phyloP scores from a whole-genome alignment of 257 asterid species.

The Paraleonurus japonicus region DNA sequence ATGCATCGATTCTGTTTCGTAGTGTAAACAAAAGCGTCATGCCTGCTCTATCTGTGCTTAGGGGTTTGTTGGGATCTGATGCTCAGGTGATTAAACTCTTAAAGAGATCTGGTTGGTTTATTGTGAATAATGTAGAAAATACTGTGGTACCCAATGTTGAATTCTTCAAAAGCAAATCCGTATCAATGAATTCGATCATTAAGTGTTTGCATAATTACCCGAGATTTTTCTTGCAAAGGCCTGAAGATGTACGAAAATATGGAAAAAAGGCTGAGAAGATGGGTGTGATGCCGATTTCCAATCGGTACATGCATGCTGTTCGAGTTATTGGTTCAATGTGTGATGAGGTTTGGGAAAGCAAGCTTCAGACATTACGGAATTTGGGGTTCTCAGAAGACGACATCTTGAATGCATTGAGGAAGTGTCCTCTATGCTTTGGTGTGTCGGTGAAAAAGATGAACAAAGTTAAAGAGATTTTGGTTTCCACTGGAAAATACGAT shows the following conservation, averaged over 20 bases:
- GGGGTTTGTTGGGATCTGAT: slow-evolving; percentile 19
- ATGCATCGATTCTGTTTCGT: slow-evolving; percentile 24
- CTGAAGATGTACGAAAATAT: slow-evolving; percentile 26
- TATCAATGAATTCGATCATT: slow-evolving; percentile 17
- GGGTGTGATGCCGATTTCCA: slow-evolving; percentile 20
- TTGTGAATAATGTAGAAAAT: slow-evolving; percentile 28
- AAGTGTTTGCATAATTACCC: slow-evolving; percentile 12
- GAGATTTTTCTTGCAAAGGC: slow-evolving; percentile 33
- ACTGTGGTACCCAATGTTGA: slow-evolving; percentile 40
- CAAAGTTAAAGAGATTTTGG: slow-evolving; percentile 20
- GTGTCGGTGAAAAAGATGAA: slow-evolving; percentile 20
- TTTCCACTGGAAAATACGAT: slow-evolving; percentile 30
- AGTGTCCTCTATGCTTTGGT: slow-evolving; percentile 1
- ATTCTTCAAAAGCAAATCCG: slow-evolving; percentile 27
- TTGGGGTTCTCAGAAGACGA: slow-evolving; percentile 31
- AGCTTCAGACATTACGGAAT: slow-evolving; percentile 22
- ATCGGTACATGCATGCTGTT: slow-evolving; percentile 25
- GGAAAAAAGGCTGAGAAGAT: slow-evolving; percentile 31
- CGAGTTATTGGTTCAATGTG: slow-evolving; percentile 19
- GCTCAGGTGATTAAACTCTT: slow-evolving; percentile 30
- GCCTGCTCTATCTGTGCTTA: slow-evolving; percentile 31
- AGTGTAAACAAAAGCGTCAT: slow-evolving; percentile 16
- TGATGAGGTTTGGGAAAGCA: slow-evolving; percentile 23
- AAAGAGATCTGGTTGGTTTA: slow-evolving; percentile 25
- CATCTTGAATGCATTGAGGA: slow-evolving; percentile 13